A percentile compares a stretch with the other conserved stretches of the same genome.
These are phyloP conservation scores for Yamadazyma atmosphaerica DNA, from an alignment of 1,139 yeast genomes.

Conservation along the genomic window DNA sequence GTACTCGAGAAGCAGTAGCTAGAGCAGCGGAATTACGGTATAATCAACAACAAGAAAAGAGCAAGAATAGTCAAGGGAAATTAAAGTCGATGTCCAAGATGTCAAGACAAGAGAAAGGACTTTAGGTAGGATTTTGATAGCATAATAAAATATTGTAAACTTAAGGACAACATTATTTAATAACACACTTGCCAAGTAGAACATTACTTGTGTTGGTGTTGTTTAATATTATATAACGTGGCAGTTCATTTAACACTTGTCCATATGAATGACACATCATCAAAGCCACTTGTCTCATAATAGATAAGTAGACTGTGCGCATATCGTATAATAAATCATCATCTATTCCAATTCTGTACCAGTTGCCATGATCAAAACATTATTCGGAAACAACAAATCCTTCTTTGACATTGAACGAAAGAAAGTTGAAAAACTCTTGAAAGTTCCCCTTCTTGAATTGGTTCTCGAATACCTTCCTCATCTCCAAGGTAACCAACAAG, in stretches of 20 bases:
- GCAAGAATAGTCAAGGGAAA: conserved; percentile 26
- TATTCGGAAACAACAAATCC: conserved; percentile 17
- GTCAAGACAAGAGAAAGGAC: conserved; percentile 36
- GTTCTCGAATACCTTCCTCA: conserved; percentile 36
- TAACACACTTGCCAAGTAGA: no score
- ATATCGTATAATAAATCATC: no score
- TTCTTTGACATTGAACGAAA: conserved; percentile 31
- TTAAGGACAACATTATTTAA: background rate
- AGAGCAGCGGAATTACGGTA: conserved; percentile 37
- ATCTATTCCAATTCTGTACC: background rate
- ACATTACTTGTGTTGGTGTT: no score
- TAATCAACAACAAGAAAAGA: conserved; percentile 25
- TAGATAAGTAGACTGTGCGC: no score
- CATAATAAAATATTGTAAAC: background rate
- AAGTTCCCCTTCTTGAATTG: conserved; percentile 30
- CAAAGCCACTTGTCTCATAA: background rate
- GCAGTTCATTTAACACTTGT: no score
- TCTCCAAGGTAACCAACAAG: conserved; percentile 25
- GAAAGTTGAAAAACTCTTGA: conserved; percentile 24
- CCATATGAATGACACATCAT: background rate
- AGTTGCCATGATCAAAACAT: background rate
- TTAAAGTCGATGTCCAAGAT: conserved; percentile 30
- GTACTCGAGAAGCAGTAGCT: conserved; percentile 32
- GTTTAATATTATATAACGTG: no score
- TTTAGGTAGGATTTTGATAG: conserved; percentile 7